phyloP scores from a whole-genome alignment of 305 asterid genomes.

The Rubia occidens region DNA sequence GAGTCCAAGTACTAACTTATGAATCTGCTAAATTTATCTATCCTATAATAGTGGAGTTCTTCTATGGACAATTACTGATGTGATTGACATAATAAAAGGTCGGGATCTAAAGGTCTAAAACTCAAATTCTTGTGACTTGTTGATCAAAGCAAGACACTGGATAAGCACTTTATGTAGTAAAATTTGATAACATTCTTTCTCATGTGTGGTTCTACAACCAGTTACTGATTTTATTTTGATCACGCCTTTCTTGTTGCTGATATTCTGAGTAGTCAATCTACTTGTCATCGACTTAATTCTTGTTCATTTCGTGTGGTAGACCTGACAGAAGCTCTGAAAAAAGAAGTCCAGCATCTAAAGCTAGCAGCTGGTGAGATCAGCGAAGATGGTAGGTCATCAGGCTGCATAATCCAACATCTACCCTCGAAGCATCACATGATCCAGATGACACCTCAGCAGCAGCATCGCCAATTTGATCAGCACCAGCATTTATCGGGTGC shows the following conservation, averaged over 20 bases:
- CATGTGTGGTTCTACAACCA: too few species aligned
- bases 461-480: conserved; percentile 37
- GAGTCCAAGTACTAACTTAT: too few species aligned
- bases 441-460: conserved; percentile 26
- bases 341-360: conserved; percentile 68
- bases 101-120: not conserved
- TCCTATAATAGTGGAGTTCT: not conserved
- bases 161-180: not conserved
- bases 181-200: too few species aligned
- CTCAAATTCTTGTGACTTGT: not conserved
- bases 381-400: conserved; percentile 42
- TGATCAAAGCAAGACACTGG: not conserved
- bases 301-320: conserved; percentile 36
- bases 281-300: not conserved
- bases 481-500: conserved; percentile 33
- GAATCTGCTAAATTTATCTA: not conserved
- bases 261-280: too few species aligned
- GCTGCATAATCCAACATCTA: conserved; percentile 26
- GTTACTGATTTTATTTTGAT: too few species aligned
- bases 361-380: conserved; percentile 47
- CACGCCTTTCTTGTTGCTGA: too few species aligned
- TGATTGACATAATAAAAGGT: not conserved
- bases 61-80: not conserved
- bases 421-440: conserved; percentile 46
- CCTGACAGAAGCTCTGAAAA: conserved; percentile 57